Evolutionary conservation across 129 eudicot genomes (phyloP).

Genomic region (Cynara cardunculus): DNA sequence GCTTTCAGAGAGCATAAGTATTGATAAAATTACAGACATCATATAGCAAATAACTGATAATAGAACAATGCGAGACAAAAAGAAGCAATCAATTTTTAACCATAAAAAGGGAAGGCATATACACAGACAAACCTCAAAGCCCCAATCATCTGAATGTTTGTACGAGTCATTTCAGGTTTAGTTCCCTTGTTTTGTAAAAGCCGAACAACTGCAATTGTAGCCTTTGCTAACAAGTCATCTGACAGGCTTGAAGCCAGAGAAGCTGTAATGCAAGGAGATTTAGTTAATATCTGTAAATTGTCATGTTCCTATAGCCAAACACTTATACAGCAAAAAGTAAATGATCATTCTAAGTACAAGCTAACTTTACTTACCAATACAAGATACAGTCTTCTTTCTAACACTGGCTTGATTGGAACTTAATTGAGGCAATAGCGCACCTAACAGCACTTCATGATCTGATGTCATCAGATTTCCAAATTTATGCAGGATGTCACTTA

Average conservation of each 20-base stretch:
- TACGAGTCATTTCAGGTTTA: conserved; percentile 85
- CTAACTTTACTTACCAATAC: conserved; percentile 64
- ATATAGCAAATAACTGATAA: not conserved
- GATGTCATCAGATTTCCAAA: conserved; percentile 89
- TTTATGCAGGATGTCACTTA: conserved; percentile 86
- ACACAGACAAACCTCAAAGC: conserved; percentile 58
- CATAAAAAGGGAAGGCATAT: conserved; percentile 8
- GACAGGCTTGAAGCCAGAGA: conserved; percentile 89
- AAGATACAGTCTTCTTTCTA: conserved; percentile 92
- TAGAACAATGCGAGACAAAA: not conserved
- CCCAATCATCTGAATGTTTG: conserved; percentile 94
- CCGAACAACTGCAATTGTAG: conserved; percentile 77
- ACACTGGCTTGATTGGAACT: conserved; percentile 89
- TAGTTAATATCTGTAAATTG: conserved; percentile 1
- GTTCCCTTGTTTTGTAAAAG: conserved; percentile 56
- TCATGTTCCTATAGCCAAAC: not conserved
- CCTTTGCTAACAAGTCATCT: conserved; percentile 95
- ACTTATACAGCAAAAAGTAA: conserved; percentile 2
- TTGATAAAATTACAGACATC: not conserved
- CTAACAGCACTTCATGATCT: conserved; percentile 72
- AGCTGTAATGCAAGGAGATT: conserved; percentile 42
- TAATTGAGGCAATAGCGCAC: conserved; percentile 84
- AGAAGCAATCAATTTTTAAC: not conserved
- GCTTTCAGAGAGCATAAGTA: not conserved
- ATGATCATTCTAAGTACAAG: not conserved